phyloP scores from a whole-genome alignment of 768 basidiomycete genomes.

The Cystoderma amianthinum region DNA sequence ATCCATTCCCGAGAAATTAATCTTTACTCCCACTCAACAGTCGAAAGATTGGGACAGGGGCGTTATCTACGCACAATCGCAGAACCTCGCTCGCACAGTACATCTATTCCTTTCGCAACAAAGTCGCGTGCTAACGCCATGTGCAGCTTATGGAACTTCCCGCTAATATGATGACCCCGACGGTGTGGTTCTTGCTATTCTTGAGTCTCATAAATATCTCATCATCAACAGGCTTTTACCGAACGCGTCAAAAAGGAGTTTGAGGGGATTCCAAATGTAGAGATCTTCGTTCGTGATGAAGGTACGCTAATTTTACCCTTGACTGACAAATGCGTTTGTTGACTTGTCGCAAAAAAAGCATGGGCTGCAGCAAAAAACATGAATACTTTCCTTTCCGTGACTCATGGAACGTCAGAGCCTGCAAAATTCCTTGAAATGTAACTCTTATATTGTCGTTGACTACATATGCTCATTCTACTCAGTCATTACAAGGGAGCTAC shows the following conservation, averaged over 20 bases:
- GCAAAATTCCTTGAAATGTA: slow-evolving; percentile 86
- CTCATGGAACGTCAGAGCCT: slow-evolving; percentile 75
- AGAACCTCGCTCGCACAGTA: slow-evolving; percentile 77
- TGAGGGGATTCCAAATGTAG: slow-evolving; percentile 55
- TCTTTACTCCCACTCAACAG: slow-evolving; percentile 34
- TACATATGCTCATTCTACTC: not conserved
- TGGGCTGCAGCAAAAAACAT: slow-evolving; percentile 85
- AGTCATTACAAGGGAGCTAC: slow-evolving; percentile 81
- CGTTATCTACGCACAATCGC: slow-evolving; percentile 64
- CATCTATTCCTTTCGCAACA: slow-evolving; percentile 9
- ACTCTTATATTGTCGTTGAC: slow-evolving; percentile 6
- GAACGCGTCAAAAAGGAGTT: slow-evolving; percentile 68
- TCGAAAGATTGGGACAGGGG: slow-evolving; percentile 71
- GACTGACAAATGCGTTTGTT: too few relatives aligned
- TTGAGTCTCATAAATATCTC: not conserved
- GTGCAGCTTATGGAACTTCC: slow-evolving; percentile 76
- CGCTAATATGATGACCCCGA: slow-evolving; percentile 82
- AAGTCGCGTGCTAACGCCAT: slow-evolving; percentile 1
- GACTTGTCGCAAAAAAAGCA: too few relatives aligned
- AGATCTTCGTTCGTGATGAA: slow-evolving; percentile 67
- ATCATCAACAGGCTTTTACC: slow-evolving; percentile 47
- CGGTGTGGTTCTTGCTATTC: slow-evolving; percentile 30
- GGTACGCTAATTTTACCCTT: slow-evolving; percentile 29
- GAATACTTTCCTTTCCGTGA: slow-evolving; percentile 85
- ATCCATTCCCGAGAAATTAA: slow-evolving; percentile 41